Evolutionary conservation across 1,284 basidiomycete species (phyloP).

Genomic region (Ceratobasidium sp.): DNA sequence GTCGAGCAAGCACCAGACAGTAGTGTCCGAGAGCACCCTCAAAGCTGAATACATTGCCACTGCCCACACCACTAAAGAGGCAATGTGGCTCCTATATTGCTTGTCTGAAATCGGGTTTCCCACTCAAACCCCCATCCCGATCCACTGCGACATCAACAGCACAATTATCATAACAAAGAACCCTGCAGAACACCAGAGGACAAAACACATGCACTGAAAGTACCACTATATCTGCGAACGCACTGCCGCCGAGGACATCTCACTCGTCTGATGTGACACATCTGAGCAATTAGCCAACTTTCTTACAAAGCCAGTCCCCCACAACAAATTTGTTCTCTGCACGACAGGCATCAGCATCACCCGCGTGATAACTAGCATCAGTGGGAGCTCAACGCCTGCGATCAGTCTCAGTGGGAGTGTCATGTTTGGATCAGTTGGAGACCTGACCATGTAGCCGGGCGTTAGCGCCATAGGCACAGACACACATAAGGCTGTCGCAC

Average conservation of each 20-base stretch:
- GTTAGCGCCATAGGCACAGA: too few relatives aligned
- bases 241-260: slow-evolving; percentile 37
- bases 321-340: not conserved
- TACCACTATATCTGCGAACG: slow-evolving; percentile 50
- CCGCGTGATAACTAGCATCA: not conserved
- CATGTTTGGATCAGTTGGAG: too few relatives aligned
- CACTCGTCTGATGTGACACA: slow-evolving; percentile 44
- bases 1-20: slow-evolving; percentile 37
- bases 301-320: slow-evolving; percentile 49
- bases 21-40: slow-evolving; percentile 15
- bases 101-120: not conserved
- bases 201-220: slow-evolving; percentile 53
- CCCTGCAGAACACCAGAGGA: slow-evolving; percentile 51
- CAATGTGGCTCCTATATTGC: too few relatives aligned
- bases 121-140: not conserved
- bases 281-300: slow-evolving; percentile 49
- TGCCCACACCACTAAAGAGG: not conserved
- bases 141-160: slow-evolving; percentile 47
- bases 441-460: too few relatives aligned
- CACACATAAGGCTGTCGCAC: too few relatives aligned
- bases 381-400: not conserved
- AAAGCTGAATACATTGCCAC: slow-evolving; percentile 43
- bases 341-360: not conserved
- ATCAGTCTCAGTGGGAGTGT: not conserved
- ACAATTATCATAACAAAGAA: slow-evolving; percentile 52